Conservation (phyloP, 305 asterid genomes). For the Fraxinus dipetala region DNA sequence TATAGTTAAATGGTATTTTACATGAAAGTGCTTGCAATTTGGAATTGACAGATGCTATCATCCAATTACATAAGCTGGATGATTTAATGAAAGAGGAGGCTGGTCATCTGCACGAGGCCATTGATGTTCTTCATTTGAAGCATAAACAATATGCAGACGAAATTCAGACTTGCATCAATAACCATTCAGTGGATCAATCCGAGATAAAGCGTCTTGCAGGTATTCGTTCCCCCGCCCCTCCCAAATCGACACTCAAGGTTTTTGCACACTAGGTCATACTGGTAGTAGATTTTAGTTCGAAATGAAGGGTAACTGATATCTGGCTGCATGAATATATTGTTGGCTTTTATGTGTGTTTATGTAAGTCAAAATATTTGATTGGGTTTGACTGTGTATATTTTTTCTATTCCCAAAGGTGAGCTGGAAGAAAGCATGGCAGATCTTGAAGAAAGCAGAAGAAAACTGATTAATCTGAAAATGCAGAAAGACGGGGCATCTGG, state of each 20-base stretch:
- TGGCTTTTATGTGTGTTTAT: neutral
- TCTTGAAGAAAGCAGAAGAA: constrained; percentile 94
- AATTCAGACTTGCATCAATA: constrained; percentile 59
- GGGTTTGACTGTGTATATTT: constrained; percentile 21
- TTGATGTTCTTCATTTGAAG: constrained; percentile 62
- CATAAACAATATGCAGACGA: constrained; percentile 70
- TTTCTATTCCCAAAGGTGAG: constrained; percentile 54
- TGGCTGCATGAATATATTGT: constrained; percentile 15
- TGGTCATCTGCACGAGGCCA: constrained; percentile 45
- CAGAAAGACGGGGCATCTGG: constrained; percentile 73
- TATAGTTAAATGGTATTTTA: neutral
- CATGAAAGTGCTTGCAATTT: constrained; percentile 15
- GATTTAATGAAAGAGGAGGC: constrained; percentile 72
- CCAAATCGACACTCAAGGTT: neutral
- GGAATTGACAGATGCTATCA: constrained; percentile 54
- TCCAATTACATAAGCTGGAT: constrained; percentile 57
- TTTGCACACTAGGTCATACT: constrained; percentile 3
- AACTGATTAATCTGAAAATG: constrained; percentile 70
- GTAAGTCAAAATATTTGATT: constrained; percentile 18
- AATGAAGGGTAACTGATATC: constrained; percentile 13
- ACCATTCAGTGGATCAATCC: constrained; percentile 57
- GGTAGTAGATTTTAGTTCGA: constrained; percentile 21
- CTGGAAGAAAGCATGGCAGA: constrained; percentile 85
- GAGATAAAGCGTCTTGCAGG: constrained; percentile 78
- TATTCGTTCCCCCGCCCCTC: constrained; percentile 25